Base-by-base conservation (phyloP, 495 filamentous ascomycete genomes). In the Cercophora sp. region DNA sequence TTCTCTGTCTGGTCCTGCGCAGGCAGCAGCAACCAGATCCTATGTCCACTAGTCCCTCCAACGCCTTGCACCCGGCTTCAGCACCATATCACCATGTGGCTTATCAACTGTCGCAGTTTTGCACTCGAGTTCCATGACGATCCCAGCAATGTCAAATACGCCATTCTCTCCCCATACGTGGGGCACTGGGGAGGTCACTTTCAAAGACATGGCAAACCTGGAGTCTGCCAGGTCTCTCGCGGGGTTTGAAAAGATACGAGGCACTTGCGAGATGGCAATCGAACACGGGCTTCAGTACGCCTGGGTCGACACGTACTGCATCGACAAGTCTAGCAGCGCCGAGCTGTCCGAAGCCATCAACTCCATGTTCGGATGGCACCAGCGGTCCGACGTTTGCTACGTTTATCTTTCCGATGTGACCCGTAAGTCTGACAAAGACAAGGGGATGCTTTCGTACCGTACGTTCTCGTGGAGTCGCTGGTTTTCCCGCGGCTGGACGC, bases 101-200 rank as follows among this genome's bases (percentile, higher is more conserved):
- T 70, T 15, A 59, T 70, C 35, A 60, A 70, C 27, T 51, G 59
- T 5, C 31, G 32, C 2, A 65, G 56, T 1, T 41, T 63, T 10
- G 39, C 47, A 13, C 51, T 71, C 22, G 49, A 62, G 22, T 55
- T 60, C 13, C 67, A 65, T 31, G 52, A 61, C 10, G 56, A 54
- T 51, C 15, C 67, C 66, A 4, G 3, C 3, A 36, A 36, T n/a
- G 32, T 36, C n/a, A 6, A 16, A 11, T 73, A 71, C 41, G 66
- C 66, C 24, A 73, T 68, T 25, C 48, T 73, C 20, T 74, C n/a
- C 71, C 13, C 71, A 74, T 54, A 65, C 58, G 0, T 74, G 71
- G 71, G 62, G 41, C 8, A 35, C 58, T 2, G 55, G 59, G 1
- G 71, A 74, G 35, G 55, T 73, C 11, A 53, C 57, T 5, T 34